Conservation (phyloP, 2,329 filamentous ascomycete genomes). For the Alternaria arbusti region DNA sequence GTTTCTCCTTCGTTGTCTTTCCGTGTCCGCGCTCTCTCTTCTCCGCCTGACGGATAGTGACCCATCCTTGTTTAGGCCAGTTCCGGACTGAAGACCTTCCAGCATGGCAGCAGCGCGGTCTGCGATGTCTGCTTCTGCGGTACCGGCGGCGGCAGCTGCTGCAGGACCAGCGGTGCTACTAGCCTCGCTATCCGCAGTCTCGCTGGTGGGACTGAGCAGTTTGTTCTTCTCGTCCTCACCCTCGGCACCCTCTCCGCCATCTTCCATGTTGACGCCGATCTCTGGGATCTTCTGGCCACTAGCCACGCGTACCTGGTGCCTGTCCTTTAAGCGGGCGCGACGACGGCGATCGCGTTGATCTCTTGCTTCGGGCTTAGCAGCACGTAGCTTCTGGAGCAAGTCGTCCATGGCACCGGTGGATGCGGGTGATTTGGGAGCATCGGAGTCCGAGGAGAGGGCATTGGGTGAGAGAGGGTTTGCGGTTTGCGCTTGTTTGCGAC, state of each 20-base stretch:
- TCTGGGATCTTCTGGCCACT: conserved; percentile 90
- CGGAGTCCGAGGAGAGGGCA: conserved; percentile 52
- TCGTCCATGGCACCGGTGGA: conserved; percentile 95
- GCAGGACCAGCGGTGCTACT: conserved; percentile 31
- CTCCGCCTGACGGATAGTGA: conserved; percentile 64
- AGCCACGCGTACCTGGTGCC: conserved; percentile 86
- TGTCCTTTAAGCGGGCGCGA: conserved; percentile 85
- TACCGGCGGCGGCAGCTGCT: conserved; percentile 48
- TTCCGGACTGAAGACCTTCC: conserved; percentile 75
- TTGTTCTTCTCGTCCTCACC: conserved; percentile 51
- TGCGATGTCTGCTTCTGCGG: conserved; percentile 70
- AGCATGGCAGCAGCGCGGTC: conserved; percentile 83
- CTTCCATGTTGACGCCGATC: conserved; percentile 59
- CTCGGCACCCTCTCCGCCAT: conserved; percentile 26
- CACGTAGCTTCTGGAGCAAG: conserved; percentile 90
- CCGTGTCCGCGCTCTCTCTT: conserved; percentile 79
- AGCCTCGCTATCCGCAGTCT: conserved; percentile 36
- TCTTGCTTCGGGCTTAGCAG: conserved; percentile 85
- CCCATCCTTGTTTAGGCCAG: conserved; percentile 56
- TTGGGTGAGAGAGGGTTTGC: conserved; percentile 63
- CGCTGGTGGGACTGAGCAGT: conserved; percentile 59
- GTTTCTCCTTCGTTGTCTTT: conserved; percentile 72
- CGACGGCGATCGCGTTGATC: conserved; percentile 89
- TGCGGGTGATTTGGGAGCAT: conserved; percentile 64
- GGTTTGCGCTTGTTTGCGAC: conserved; percentile 67